Evolutionary conservation across 139 green algal species (phyloP).

Genomic region (Nannochloris sp.): DNA sequence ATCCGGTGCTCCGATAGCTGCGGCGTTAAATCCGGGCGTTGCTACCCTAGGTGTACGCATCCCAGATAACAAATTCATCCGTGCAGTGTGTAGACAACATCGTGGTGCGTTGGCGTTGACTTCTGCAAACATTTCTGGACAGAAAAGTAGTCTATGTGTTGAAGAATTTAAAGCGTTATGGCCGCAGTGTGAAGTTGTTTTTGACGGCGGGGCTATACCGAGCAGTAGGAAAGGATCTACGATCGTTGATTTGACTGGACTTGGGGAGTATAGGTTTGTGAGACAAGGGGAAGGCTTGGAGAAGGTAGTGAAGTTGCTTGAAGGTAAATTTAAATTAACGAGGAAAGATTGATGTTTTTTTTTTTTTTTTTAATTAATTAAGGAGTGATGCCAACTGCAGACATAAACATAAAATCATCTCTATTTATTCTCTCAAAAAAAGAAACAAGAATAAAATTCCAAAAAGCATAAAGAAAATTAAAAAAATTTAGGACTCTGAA

Average conservation of each 20-base stretch:
- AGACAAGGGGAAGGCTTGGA: slow-evolving; percentile 27
- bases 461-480: slow-evolving; percentile 1
- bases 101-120: slow-evolving; percentile 55
- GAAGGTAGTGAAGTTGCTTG: slow-evolving; percentile 9
- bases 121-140: slow-evolving; percentile 56
- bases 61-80: slow-evolving; percentile 49
- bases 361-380: background rate
- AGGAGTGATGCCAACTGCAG: background rate
- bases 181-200: slow-evolving; percentile 47
- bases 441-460: background rate
- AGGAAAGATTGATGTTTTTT: background rate
- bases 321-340: slow-evolving; percentile 10
- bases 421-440: background rate
- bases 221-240: slow-evolving; percentile 46
- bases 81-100: slow-evolving; percentile 29
- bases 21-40: slow-evolving; percentile 39
- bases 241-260: slow-evolving; percentile 51
- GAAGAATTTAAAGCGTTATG: slow-evolving; percentile 55
- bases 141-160: slow-evolving; percentile 22
- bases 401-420: background rate
- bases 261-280: slow-evolving; percentile 31
- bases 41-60: slow-evolving; percentile 46
- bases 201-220: slow-evolving; percentile 39
- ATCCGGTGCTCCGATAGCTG: slow-evolving; percentile 30
- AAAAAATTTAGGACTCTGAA: background rate